phyloP scores from a whole-genome alignment of 805 yeast genomes.

The Yarrowia sp. region DNA sequence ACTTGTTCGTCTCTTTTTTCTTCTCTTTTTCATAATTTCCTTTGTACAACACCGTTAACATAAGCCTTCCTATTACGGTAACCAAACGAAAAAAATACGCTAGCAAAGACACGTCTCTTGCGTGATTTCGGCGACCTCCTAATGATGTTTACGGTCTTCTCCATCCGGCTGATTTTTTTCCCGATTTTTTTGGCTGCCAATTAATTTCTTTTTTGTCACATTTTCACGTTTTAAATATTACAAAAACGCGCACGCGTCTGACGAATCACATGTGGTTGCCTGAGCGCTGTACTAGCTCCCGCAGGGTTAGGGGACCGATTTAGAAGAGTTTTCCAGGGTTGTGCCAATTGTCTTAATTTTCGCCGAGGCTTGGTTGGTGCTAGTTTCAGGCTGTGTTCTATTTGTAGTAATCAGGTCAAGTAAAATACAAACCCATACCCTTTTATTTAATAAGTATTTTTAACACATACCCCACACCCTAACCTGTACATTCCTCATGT shows the following conservation, averaged over 20 bases:
- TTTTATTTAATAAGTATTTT: too few relatives aligned
- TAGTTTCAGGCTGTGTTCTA: too few relatives aligned
- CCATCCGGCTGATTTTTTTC: not conserved
- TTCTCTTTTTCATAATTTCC: not conserved
- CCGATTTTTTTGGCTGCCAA: not conserved
- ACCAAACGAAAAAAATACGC: not conserved
- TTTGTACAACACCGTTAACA: not conserved
- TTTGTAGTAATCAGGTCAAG: too few relatives aligned
- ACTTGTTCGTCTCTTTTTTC: not conserved
- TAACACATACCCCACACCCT: too few relatives aligned
- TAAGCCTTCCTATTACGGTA: constrained; percentile 13
- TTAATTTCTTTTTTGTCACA: not conserved
- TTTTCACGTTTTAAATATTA: not conserved
- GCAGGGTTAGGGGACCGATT: not conserved
- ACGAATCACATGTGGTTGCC: constrained; percentile 7
- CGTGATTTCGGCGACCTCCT: not conserved
- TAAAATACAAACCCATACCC: too few relatives aligned
- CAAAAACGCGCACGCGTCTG: not conserved
- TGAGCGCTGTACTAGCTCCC: not conserved
- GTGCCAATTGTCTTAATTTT: too few relatives aligned
- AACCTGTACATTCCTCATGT: constrained; percentile 5
- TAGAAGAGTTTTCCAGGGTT: too few relatives aligned
- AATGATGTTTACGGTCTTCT: too few relatives aligned
- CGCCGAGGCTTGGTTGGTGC: too few relatives aligned
- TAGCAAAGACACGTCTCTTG: not conserved